These are phyloP conservation scores for Penicillium parvum DNA, from an alignment of 495 filamentous ascomycete species.

Conservation along the genomic window DNA sequence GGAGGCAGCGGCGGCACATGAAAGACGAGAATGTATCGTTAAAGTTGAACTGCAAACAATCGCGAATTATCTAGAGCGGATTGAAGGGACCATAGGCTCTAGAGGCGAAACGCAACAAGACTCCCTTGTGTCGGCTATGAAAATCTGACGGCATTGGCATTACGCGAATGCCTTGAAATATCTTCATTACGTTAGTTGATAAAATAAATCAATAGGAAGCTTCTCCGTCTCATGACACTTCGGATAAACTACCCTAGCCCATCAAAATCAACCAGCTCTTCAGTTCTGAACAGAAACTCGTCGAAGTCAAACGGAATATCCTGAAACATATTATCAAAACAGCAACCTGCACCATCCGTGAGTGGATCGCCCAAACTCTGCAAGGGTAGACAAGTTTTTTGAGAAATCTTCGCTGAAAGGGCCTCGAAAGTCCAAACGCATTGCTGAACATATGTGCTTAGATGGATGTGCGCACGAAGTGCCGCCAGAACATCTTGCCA, in stretches of 20 bases:
- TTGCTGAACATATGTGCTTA: constrained; percentile 15
- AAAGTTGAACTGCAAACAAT: too few relatives aligned
- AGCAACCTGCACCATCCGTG: neutral
- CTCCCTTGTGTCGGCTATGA: too few relatives aligned
- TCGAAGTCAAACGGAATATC: constrained; percentile 10
- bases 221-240: too few relatives aligned
- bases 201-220: too few relatives aligned
- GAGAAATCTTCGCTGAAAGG: constrained; percentile 11
- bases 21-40: too few relatives aligned
- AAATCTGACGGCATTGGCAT: too few relatives aligned
- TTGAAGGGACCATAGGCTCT: too few relatives aligned
- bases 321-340: constrained; percentile 7
- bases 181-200: too few relatives aligned
- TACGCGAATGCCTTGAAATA: too few relatives aligned
- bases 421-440: constrained; percentile 16
- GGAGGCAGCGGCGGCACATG: too few relatives aligned
- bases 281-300: constrained; percentile 4
- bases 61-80: too few relatives aligned
- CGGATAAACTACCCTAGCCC: neutral
- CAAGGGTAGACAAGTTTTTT: neutral
- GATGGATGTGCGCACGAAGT: constrained; percentile 15
- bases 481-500: constrained; percentile 12
- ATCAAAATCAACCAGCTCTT: constrained; percentile 2
- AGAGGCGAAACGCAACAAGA: too few relatives aligned
- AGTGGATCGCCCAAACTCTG: neutral